Conservation (phyloP, 169 alveolate genomes). For the Cryptosporidium sp. region DNA sequence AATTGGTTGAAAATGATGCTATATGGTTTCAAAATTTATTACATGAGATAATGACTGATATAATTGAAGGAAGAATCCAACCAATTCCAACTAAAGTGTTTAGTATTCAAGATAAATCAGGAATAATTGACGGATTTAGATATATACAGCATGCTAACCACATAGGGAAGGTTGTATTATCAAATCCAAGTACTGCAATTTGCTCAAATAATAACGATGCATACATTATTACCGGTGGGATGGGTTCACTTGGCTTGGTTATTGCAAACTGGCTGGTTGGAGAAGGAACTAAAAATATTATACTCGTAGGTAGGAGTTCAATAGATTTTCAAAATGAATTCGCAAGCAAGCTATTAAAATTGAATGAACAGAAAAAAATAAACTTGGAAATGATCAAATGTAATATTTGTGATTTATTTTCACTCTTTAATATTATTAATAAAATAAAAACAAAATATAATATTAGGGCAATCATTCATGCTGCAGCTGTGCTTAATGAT, state of each 20-base stretch:
- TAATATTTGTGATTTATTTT: constrained; percentile 1
- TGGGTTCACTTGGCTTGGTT: constrained; percentile 79
- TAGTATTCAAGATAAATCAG: constrained; percentile 47
- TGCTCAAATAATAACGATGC: constrained; percentile 15
- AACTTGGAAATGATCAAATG: constrained; percentile 46
- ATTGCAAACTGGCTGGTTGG: constrained; percentile 81
- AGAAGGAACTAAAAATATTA: constrained; percentile 79
- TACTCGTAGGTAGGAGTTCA: constrained; percentile 41
- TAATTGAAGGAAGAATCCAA: constrained; percentile 25
- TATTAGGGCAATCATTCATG: constrained; percentile 79
- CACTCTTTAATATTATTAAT: constrained; percentile 7
- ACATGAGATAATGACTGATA: constrained; percentile 10
- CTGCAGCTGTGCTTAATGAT: constrained; percentile 82
- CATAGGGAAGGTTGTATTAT: constrained; percentile 75
- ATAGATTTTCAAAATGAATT: not conserved
- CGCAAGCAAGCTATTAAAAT: not conserved
- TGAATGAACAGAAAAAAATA: constrained; percentile 1
- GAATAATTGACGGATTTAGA: constrained; percentile 68
- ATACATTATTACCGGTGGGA: constrained; percentile 80
- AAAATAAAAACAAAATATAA: not conserved
- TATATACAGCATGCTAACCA: constrained; percentile 76
- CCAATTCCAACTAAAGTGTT: constrained; percentile 55
- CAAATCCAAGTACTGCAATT: constrained; percentile 37
- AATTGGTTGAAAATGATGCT: constrained; percentile 70
- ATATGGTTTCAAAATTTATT: constrained; percentile 48